Percentiles rank a stretch among this genome's conserved stretches.
phyloP scores from a whole-genome alignment of 202 grass and related monocot genomes.

The Schoenoplectus triqueter region DNA sequence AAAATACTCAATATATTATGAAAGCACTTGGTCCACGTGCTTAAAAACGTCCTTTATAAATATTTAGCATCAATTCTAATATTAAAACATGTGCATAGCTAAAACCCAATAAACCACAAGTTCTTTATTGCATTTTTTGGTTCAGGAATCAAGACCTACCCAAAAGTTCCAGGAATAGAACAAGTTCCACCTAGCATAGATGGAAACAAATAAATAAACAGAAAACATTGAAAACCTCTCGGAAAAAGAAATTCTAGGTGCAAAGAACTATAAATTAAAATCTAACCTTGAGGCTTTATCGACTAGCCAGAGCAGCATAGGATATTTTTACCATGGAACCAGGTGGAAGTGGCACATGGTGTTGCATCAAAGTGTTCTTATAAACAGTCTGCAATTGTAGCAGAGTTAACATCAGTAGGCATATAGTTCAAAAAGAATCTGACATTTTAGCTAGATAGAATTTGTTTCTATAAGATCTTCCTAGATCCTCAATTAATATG shows the following conservation, averaged over 20 bases:
- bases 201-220: slow-evolving; percentile 36
- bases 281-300: slow-evolving; percentile 78
- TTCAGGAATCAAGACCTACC: too few species aligned
- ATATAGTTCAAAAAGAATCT: slow-evolving; percentile 1
- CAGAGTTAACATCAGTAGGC: slow-evolving; percentile 23
- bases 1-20: too few species aligned
- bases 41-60: too few species aligned
- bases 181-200: too few species aligned
- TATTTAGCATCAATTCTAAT: too few species aligned
- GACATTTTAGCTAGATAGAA: not conserved
- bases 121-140: too few species aligned
- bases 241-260: not conserved
- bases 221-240: not conserved
- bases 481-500: not conserved
- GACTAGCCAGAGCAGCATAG: slow-evolving; percentile 70
- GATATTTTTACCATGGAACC: slow-evolving; percentile 83
- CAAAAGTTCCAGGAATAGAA: too few species aligned
- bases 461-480: not conserved
- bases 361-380: slow-evolving; percentile 83
- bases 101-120: too few species aligned
- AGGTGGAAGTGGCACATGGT: slow-evolving; percentile 70
- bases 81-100: too few species aligned
- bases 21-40: too few species aligned
- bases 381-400: slow-evolving; percentile 53
- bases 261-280: slow-evolving; percentile 2